These are phyloP conservation scores for Clavaria fumosa DNA, from an alignment of 768 basidiomycete genomes.

Conservation along the genomic window DNA sequence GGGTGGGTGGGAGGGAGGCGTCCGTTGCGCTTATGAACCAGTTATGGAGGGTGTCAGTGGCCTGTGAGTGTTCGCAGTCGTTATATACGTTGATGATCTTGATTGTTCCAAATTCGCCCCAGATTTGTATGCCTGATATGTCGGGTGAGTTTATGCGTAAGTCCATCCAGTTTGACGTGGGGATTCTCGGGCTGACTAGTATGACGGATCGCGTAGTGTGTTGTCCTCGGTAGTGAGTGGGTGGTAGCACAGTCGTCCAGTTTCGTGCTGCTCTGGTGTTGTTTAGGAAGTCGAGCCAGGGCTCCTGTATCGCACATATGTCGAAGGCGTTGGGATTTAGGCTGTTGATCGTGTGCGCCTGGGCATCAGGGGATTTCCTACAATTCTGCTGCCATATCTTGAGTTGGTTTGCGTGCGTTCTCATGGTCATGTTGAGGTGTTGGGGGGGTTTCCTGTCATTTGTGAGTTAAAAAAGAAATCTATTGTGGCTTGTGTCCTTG, in stretches of 20 bases:
- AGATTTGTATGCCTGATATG: neutral
- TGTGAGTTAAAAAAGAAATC: too few relatives aligned
- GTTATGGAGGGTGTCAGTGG: neutral
- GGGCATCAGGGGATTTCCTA: neutral
- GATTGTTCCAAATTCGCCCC: conserved; percentile 7
- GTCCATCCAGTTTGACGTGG: conserved; percentile 11
- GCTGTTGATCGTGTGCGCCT: neutral
- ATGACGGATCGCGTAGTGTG: conserved; percentile 13
- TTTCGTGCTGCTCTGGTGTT: conserved; percentile 22
- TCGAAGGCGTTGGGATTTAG: neutral
- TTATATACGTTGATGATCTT: conserved; percentile 18
- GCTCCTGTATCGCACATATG: neutral
- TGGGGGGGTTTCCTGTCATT: too few relatives aligned
- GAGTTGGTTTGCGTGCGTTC: too few relatives aligned
- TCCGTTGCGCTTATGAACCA: conserved; percentile 19
- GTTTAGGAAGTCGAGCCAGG: neutral
- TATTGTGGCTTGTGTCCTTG: too few relatives aligned
- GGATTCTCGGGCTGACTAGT: conserved; percentile 12
- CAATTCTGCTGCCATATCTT: neutral
- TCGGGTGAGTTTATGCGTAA: conserved; percentile 3
- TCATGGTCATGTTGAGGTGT: too few relatives aligned
- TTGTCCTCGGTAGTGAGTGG: too few relatives aligned
- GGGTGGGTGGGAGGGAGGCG: too few relatives aligned
- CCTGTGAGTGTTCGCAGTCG: conserved; percentile 8
- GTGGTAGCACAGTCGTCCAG: neutral